A percentile compares a stretch with the other conserved stretches of the same genome.
These are phyloP conservation scores for Naganishia antarctica DNA, from an alignment of 768 basidiomycete genomes.

Conservation along the genomic window DNA sequence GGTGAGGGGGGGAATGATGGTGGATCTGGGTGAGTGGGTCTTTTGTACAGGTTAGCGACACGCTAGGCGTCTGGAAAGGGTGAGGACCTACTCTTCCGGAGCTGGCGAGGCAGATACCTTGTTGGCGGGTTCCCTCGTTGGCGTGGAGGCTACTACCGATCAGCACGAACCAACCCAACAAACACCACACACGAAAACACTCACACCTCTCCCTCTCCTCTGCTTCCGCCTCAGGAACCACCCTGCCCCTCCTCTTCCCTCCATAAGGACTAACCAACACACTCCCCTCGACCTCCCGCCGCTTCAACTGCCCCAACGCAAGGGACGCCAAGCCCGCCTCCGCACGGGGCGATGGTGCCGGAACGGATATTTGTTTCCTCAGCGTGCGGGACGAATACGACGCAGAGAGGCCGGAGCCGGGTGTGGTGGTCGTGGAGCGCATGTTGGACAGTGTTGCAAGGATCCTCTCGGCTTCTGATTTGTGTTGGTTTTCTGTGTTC, in stretches of 20 bases:
- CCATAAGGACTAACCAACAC: slow-evolving; percentile 42
- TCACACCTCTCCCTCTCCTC: slow-evolving; percentile 24
- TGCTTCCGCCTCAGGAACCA: neutral
- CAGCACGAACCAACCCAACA: neutral
- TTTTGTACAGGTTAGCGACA: neutral
- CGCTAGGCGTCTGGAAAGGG: neutral
- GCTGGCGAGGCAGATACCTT: slow-evolving; percentile 5
- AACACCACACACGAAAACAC: neutral
- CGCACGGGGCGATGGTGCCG: neutral
- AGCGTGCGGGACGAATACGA: slow-evolving; percentile 12
- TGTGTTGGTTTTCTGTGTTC: neutral
- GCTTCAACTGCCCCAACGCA: neutral
- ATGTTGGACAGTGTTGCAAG: slow-evolving; percentile 6
- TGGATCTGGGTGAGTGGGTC: neutral
- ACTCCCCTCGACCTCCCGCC: slow-evolving; percentile 32
- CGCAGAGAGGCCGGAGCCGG: neutral
- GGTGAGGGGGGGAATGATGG: slow-evolving; percentile 4
- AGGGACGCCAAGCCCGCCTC: neutral
- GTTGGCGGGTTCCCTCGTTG: neutral
- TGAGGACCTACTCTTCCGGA: neutral
- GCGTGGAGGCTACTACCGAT: neutral
- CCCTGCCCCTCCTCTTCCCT: too few relatives aligned
- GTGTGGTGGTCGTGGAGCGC: neutral
- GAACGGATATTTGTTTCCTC: slow-evolving; percentile 13
- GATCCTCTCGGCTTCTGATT: slow-evolving; percentile 15